Base-by-base conservation (phyloP, 768 basidiomycete genomes). In the Hemileccinum rubropunctum region DNA sequence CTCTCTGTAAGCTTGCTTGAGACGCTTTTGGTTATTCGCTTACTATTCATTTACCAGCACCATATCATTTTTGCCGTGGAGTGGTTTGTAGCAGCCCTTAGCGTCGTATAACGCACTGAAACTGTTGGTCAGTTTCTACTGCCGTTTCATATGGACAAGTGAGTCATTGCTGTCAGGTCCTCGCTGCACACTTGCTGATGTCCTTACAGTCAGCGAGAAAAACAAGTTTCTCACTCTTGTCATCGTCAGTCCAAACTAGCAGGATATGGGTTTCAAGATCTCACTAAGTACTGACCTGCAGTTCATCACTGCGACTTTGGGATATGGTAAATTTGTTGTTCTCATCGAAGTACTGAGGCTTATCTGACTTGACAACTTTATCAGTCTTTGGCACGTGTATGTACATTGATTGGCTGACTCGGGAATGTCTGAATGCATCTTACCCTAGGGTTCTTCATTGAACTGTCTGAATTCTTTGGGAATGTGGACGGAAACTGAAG, bases 111-210 rank as follows among this genome's bases (percentile, higher is more conserved):
- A 18, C 8, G 11, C n/a, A 26, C 36, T 51, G 7, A 57, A 8
- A 1, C 2, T 13, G 1, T 28, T 23, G 23, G 1, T 23, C 34
- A 58, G 57, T 30, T 58, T 58, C 30, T 58, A 58, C 28, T 58
- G 48, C 17, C 32, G 11, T 42, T 56, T 51, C 1, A 32, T 48
- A 47, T 58, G 57, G 57, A 50, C 46, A 5, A 54, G 57, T 58
- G 20, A 42, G 56, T 48, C 18, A 2, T 26, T 33, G 4, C 12
- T 4, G 4, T 39, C 12, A 18, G 12, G 30, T 28, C 37, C 1
- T 14, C 20, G 6, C 10, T 7, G 39, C 6, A 11, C 36, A 6
- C 3, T 8, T 7, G 28, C 0, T 45, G 4, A 35, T 26, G 8
- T 21, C 15, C 38, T 12, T 11, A 18, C 13, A 59, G 58, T 59